phyloP scores from a whole-genome alignment of 163 green algal species.

The Scenedesmus sp. region DNA sequence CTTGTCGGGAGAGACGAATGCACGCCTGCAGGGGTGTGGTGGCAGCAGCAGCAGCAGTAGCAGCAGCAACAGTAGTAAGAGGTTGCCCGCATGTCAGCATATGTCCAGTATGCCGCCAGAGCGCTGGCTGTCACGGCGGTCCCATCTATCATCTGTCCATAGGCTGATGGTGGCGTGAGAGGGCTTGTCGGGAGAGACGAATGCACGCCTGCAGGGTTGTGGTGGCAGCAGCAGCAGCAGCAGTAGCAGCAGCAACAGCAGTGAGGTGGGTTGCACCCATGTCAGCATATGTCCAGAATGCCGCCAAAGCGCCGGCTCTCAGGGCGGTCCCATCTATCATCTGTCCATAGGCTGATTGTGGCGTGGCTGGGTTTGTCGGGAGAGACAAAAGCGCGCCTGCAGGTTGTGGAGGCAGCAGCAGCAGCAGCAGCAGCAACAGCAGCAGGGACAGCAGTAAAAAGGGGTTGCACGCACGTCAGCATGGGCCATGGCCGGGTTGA shows the following conservation, averaged over 20 bases:
- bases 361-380: conserved; percentile 17
- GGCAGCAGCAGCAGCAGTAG: background rate
- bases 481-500: no score
- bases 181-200: conserved; percentile 15
- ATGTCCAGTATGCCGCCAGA: no score
- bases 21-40: background rate
- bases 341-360: background rate
- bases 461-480: no score
- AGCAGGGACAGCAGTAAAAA: no score
- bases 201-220: background rate
- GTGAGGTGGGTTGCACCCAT: background rate
- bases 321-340: no score
- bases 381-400: background rate
- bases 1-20: conserved; percentile 23
- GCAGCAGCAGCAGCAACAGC: background rate
- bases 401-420: background rate
- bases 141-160: no score
- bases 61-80: background rate
- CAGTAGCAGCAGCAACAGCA: background rate
- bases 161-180: background rate
- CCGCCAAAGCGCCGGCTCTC: no score
- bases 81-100: background rate
- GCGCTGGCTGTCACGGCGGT: no score
- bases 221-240: background rate
- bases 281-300: background rate